Conservation (phyloP, 805 yeast genomes). For the Candida fluviatilis region DNA sequence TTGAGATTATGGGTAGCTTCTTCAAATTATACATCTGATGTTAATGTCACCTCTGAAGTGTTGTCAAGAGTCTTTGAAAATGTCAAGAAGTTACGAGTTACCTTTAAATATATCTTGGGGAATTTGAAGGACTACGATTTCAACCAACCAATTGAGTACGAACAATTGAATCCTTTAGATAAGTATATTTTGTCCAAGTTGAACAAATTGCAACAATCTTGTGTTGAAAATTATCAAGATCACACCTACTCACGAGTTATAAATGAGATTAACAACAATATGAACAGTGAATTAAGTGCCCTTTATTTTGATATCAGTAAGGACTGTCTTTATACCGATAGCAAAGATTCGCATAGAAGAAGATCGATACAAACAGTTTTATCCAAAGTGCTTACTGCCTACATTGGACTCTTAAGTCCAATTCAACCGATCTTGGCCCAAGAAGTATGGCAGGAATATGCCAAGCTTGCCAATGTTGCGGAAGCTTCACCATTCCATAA, state of each 20-base stretch:
- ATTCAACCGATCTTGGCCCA: constrained; percentile 81
- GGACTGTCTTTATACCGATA: constrained; percentile 79
- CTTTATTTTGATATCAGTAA: constrained; percentile 83
- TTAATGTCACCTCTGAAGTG: constrained; percentile 67
- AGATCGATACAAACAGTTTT: constrained; percentile 66
- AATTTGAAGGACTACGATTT: constrained; percentile 49
- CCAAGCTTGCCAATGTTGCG: constrained; percentile 18
- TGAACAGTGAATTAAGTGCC: constrained; percentile 74
- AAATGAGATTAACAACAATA: constrained; percentile 62
- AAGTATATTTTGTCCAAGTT: constrained; percentile 57
- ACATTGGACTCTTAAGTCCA: constrained; percentile 71
- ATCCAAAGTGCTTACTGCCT: constrained; percentile 51
- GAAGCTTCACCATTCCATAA: constrained; percentile 47
- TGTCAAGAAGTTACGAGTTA: constrained; percentile 74
- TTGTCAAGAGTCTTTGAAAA: constrained; percentile 75
- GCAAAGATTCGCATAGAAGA: constrained; percentile 43
- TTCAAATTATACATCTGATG: constrained; percentile 79
- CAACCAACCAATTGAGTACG: constrained; percentile 30
- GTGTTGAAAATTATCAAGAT: constrained; percentile 43
- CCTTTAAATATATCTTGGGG: constrained; percentile 78
- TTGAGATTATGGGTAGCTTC: constrained; percentile 88
- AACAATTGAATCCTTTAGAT: constrained; percentile 46
- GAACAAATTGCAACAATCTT: constrained; percentile 38
- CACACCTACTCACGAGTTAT: constrained; percentile 70
- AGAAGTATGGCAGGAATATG: constrained; percentile 75